A percentile compares a stretch with the other conserved stretches of the same genome.
Evolutionary conservation across 2,329 filamentous ascomycete genomes (phyloP).

Genomic region (Arthrobotrys megalospora): DNA sequence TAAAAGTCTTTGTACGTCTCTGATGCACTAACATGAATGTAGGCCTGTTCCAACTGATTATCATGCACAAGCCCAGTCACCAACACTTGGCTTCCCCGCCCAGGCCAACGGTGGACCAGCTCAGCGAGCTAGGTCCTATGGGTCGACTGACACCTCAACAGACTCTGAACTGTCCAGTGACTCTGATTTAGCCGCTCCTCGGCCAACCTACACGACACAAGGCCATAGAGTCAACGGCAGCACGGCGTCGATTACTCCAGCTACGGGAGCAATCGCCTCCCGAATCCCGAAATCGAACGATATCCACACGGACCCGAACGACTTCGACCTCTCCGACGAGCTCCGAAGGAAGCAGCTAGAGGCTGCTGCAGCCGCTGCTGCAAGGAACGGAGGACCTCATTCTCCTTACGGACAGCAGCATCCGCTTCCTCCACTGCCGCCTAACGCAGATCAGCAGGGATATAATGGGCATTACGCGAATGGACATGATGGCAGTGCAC

Average conservation of each 20-base stretch:
- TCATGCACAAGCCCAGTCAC: conserved; percentile 44
- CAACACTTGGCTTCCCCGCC: conserved; percentile 39
- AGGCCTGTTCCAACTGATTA: conserved; percentile 49
- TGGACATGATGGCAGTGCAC: conserved; percentile 56
- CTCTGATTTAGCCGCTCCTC: conserved; percentile 37
- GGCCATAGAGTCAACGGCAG: conserved; percentile 32
- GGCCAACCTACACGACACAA: conserved; percentile 44
- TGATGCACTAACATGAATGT: conserved; percentile 33
- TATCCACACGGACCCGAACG: conserved; percentile 45
- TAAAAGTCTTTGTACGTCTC: neutral
- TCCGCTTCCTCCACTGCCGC: conserved; percentile 28
- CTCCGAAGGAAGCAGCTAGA: conserved; percentile 48
- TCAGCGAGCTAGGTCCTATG: conserved; percentile 43
- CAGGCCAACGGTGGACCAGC: conserved; percentile 19
- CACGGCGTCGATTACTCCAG: conserved; percentile 35
- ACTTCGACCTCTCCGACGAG: conserved; percentile 51
- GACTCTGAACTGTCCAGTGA: conserved; percentile 45
- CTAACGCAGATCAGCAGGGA: conserved; percentile 34
- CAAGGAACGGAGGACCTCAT: conserved; percentile 34
- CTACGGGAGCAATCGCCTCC: conserved; percentile 45
- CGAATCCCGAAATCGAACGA: conserved; percentile 46
- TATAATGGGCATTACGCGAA: conserved; percentile 40
- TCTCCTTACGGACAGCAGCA: conserved; percentile 42
- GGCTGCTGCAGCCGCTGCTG: conserved; percentile 22
- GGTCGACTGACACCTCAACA: conserved; percentile 38